phyloP scores from a whole-genome alignment of 257 asterid species.

The Ilex asprella region DNA sequence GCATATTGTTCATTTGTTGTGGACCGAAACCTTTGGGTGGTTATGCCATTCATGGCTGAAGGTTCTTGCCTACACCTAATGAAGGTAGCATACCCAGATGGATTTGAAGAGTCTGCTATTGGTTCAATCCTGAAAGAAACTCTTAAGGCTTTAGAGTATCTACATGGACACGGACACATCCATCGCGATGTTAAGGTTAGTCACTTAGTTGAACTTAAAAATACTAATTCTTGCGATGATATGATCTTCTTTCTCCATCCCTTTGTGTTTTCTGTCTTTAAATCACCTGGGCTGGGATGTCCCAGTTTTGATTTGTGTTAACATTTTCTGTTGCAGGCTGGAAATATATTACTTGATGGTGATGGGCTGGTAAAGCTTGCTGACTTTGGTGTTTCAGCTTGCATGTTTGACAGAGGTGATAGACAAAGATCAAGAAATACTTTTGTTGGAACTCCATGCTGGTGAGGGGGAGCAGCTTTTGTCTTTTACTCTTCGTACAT shows the following conservation, averaged over 20 bases:
- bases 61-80: constrained; percentile 98
- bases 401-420: constrained; percentile 95
- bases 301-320: constrained; percentile 9
- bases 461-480: constrained; percentile 34
- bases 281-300: constrained; percentile 7
- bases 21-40: constrained; percentile 92
- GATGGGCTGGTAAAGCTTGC: constrained; percentile 92
- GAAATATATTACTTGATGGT: constrained; percentile 84
- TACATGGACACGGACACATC: constrained; percentile 89
- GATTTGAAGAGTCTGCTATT: constrained; percentile 92
- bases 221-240: constrained; percentile 5
- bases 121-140: constrained; percentile 89
- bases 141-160: constrained; percentile 91
- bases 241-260: background rate
- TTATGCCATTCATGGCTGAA: constrained; percentile 97
- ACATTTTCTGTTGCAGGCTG: constrained; percentile 57
- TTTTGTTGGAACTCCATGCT: constrained; percentile 99
- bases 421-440: constrained; percentile 97
- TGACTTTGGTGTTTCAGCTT: constrained; percentile 97
- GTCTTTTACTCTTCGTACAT: background rate
- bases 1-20: constrained; percentile 95
- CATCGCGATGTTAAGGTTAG: constrained; percentile 96
- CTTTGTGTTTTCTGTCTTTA: background rate
- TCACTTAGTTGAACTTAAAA: constrained; percentile 7
- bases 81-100: constrained; percentile 94